These are phyloP conservation scores for Solanum pennellii DNA, from an alignment of 257 asterid genomes.

Conservation along the genomic window DNA sequence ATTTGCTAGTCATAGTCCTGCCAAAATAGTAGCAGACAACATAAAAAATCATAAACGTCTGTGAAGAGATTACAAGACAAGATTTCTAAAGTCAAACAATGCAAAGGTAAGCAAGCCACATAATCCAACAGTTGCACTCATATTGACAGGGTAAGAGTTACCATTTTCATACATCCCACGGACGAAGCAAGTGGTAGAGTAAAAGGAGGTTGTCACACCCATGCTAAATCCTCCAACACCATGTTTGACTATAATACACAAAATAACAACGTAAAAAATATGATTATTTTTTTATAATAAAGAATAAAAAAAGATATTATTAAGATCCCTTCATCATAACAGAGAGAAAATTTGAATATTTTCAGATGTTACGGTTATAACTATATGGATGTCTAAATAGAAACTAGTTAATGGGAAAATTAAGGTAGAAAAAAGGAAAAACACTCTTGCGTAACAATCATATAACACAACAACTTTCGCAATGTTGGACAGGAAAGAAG, in stretches of 20 bases:
- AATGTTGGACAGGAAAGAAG: too few species aligned
- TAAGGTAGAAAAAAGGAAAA: too few species aligned
- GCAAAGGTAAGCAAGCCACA: slow-evolving; percentile 96
- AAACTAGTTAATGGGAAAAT: too few species aligned
- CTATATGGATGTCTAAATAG: too few species aligned
- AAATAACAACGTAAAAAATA: not conserved
- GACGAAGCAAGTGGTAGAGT: slow-evolving; percentile 63
- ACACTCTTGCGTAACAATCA: too few species aligned
- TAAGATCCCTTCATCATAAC: not conserved
- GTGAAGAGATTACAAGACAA: not conserved
- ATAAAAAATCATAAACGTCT: not conserved
- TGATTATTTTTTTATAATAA: not conserved
- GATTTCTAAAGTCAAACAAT: slow-evolving; percentile 31
- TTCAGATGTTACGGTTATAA: too few species aligned
- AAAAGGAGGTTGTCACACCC: slow-evolving; percentile 80
- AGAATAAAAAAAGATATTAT: not conserved
- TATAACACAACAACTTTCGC: too few species aligned
- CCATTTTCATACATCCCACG: slow-evolving; percentile 57
- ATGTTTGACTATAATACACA: slow-evolving; percentile 47
- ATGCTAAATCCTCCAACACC: slow-evolving; percentile 91
- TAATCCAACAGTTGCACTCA: slow-evolving; percentile 70
- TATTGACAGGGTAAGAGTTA: slow-evolving; percentile 41
- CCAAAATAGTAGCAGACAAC: not conserved
- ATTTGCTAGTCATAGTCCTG: slow-evolving; percentile 45
- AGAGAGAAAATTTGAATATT: too few species aligned